phyloP scores from a whole-genome alignment of 768 basidiomycete species.

The Leccinum pellstonianum region DNA sequence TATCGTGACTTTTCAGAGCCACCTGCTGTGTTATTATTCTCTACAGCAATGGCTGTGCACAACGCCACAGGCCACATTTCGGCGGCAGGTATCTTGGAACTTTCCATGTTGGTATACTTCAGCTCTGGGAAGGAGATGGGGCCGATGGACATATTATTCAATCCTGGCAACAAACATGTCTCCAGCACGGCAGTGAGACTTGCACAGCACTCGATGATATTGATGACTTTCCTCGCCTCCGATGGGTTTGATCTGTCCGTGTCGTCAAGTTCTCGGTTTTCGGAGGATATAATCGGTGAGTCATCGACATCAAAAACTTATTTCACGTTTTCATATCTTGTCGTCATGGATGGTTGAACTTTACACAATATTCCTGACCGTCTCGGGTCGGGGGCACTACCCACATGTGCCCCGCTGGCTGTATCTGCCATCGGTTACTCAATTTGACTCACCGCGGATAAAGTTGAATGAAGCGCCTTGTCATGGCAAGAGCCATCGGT shows the following conservation, averaged over 20 bases:
- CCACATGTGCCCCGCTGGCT: neutral
- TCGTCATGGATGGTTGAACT: slow-evolving; percentile 3
- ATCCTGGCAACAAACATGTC: neutral
- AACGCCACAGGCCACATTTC: slow-evolving; percentile 2
- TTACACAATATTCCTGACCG: neutral
- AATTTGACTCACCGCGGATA: neutral
- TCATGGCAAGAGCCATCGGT: slow-evolving; percentile 13
- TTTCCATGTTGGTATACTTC: slow-evolving; percentile 13
- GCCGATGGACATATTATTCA: neutral
- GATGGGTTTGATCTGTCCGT: neutral
- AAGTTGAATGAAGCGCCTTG: slow-evolving; percentile 1
- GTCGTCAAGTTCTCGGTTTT: neutral
- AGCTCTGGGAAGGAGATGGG: neutral
- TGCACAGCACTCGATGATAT: neutral
- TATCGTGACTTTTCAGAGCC: neutral
- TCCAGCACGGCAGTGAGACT: neutral
- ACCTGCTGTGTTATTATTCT: slow-evolving; percentile 13
- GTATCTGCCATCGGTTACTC: slow-evolving; percentile 10
- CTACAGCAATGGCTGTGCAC: slow-evolving; percentile 14
- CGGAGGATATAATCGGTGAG: neutral
- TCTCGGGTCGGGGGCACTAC: neutral
- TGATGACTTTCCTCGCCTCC: neutral
- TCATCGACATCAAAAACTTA: slow-evolving; percentile 7
- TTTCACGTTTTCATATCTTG: slow-evolving; percentile 6
- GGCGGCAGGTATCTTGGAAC: neutral